Evolutionary conservation across 1,139 yeast species (phyloP).

Genomic region (Yamadazyma spencermartinsiae): DNA sequence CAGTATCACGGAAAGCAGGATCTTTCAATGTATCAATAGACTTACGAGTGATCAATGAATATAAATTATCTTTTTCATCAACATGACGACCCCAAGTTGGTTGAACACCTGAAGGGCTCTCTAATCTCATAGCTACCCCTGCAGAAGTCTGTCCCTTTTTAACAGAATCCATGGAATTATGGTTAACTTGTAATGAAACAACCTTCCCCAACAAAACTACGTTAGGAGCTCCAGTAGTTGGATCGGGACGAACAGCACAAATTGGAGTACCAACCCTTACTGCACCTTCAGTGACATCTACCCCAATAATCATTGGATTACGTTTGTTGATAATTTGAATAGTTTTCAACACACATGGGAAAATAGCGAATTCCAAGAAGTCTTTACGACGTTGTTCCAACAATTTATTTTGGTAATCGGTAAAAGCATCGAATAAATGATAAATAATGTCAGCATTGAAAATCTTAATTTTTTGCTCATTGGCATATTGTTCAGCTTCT

Average conservation of each 20-base stretch:
- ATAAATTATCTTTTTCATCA: conserved; percentile 85
- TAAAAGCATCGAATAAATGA: conserved; percentile 92
- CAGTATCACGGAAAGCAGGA: conserved; percentile 94
- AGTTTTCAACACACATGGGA: conserved; percentile 94
- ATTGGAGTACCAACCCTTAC: conserved; percentile 93
- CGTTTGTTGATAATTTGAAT: conserved; percentile 97
- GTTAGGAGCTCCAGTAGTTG: conserved; percentile 74
- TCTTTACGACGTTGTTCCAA: conserved; percentile 90
- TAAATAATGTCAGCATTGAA: conserved; percentile 96
- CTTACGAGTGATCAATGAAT: conserved; percentile 83
- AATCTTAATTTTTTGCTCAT: conserved; percentile 85
- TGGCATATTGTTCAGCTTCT: conserved; percentile 98
- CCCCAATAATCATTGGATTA: conserved; percentile 99
- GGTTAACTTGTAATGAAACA: conserved; percentile 89
- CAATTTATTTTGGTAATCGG: conserved; percentile 85
- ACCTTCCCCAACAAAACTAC: conserved; percentile 82
- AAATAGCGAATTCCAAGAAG: conserved; percentile 83
- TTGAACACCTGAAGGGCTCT: conserved; percentile 86
- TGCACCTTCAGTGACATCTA: conserved; percentile 90
- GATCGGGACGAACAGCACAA: conserved; percentile 88
- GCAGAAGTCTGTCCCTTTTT: conserved; percentile 95
- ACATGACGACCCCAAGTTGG: conserved; percentile 99
- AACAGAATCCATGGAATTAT: conserved; percentile 74
- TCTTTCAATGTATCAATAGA: conserved; percentile 97
- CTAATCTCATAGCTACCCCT: conserved; percentile 98